phyloP scores from a whole-genome alignment of 805 yeast genomes.

The Starmerella sp. region DNA sequence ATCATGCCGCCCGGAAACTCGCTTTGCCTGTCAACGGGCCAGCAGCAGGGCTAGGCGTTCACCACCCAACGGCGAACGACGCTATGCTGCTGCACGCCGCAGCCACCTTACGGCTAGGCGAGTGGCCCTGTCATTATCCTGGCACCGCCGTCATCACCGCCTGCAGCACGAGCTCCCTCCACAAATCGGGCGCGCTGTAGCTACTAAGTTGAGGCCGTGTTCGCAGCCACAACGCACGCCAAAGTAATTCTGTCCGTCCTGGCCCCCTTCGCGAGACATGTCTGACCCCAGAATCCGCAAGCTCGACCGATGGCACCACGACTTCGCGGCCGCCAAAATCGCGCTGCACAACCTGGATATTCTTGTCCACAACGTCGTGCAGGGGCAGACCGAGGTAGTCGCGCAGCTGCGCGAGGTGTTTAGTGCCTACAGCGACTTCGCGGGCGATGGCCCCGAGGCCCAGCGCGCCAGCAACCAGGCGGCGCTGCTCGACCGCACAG shows the following conservation, averaged over 20 bases:
- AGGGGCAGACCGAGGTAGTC: conserved; percentile 10
- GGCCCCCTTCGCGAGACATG: background rate
- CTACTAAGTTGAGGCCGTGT: no score
- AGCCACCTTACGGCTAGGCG: background rate
- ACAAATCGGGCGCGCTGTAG: no score
- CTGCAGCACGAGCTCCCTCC: no score
- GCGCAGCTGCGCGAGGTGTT: conserved; percentile 6
- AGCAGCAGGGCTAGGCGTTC: no score
- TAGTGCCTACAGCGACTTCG: conserved; percentile 4
- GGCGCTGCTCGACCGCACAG: conserved; percentile 1
- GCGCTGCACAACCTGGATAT: conserved; percentile 12
- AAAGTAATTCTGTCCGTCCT: no score
- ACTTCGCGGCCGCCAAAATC: conserved; percentile 17
- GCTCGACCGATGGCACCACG: conserved; percentile 17
- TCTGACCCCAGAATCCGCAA: background rate
- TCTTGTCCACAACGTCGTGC: conserved; percentile 2
- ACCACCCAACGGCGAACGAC: background rate
- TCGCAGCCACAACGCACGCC: no score
- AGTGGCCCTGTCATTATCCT: background rate
- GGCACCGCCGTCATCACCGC: no score
- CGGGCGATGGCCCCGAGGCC: background rate
- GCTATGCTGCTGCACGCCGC: background rate
- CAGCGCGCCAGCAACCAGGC: conserved; percentile 6
- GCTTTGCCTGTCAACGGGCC: no score
- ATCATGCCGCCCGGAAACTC: no score